Evolutionary conservation across 352 stramenopile genomes (phyloP).

Genomic region (Phytophthora rubi): DNA sequence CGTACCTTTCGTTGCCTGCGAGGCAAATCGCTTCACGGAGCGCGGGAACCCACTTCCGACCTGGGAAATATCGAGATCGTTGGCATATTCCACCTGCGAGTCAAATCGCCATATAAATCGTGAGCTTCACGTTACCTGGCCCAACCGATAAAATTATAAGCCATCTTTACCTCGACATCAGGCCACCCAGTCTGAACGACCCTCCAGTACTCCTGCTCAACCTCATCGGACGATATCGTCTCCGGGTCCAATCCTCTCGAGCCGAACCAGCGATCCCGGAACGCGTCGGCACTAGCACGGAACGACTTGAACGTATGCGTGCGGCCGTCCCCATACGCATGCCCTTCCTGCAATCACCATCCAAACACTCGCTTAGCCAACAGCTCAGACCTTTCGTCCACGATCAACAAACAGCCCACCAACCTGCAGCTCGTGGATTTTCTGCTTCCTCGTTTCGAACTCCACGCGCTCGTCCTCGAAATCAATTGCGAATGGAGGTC

Average conservation of each 20-base stretch:
- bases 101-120: neutral
- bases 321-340: conserved; percentile 65
- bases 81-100: conserved; percentile 89
- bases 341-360: conserved; percentile 54
- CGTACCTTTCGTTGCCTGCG: conserved; percentile 41
- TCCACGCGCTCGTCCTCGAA: conserved; percentile 53
- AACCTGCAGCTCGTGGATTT: conserved; percentile 86
- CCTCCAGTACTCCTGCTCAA: conserved; percentile 91
- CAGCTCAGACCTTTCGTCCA: neutral
- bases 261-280: conserved; percentile 60
- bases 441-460: conserved; percentile 95
- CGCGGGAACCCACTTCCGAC: conserved; percentile 86
- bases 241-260: conserved; percentile 44
- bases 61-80: conserved; percentile 84
- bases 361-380: neutral
- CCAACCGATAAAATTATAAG: neutral
- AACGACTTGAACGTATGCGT: conserved; percentile 78
- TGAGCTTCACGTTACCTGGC: neutral
- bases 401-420: neutral
- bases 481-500: conserved; percentile 77
- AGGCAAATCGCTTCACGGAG: conserved; percentile 40
- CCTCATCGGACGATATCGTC: conserved; percentile 61
- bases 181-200: conserved; percentile 73
- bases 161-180: conserved; percentile 34
- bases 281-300: conserved; percentile 56